Evolutionary conservation across 2,329 filamentous ascomycete genomes (phyloP).

Genomic region (Penicillium verrucosum): DNA sequence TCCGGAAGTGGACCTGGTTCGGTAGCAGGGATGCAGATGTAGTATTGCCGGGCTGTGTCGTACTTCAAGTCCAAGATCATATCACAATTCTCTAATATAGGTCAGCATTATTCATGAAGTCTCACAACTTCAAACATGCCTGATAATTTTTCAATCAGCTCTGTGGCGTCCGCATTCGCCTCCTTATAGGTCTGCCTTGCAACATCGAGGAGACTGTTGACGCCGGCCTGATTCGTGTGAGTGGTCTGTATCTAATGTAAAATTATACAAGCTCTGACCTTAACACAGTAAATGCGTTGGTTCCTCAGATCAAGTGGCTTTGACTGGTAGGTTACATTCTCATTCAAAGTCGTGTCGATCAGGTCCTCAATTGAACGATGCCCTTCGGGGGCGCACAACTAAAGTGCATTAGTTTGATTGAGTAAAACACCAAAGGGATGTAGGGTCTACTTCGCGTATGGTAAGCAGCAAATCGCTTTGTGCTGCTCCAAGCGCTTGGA

Average conservation of each 20-base stretch:
- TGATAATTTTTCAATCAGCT: conserved; percentile 65
- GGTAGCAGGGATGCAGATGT: conserved; percentile 61
- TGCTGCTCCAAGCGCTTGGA: conserved; percentile 64
- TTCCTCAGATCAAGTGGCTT: conserved; percentile 82
- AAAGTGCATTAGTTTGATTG: conserved; percentile 7
- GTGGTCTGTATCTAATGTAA: conserved; percentile 13
- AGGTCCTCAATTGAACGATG: conserved; percentile 59
- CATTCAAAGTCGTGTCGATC: conserved; percentile 71
- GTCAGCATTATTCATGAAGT: conserved; percentile 18
- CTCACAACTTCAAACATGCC: conserved; percentile 44
- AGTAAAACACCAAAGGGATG: background rate
- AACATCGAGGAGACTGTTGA: conserved; percentile 83
- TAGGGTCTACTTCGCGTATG: conserved; percentile 56
- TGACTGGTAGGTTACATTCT: conserved; percentile 73
- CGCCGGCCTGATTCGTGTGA: conserved; percentile 57
- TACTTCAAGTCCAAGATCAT: conserved; percentile 68
- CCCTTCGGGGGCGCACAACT: conserved; percentile 64
- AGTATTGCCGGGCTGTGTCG: conserved; percentile 76
- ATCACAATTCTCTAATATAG: conserved; percentile 51
- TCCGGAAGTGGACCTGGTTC: conserved; percentile 65
- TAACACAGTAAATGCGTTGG: conserved; percentile 86
- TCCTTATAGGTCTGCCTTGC: conserved; percentile 88
- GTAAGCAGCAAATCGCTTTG: conserved; percentile 62
- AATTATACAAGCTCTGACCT: conserved; percentile 45
- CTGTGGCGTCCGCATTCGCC: conserved; percentile 71